Conservation (phyloP, 176 grass and related monocot species). For the Triticum aestivum region IWGSC_CS_RefSeq_v2.1 NC_057803.1:714945890-714946389, state of each 20-base stretch:
- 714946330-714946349: conserved; percentile 9
- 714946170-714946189: no score
- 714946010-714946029: conserved; percentile 25
- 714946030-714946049: conserved; percentile 43
- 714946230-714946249: conserved; percentile 48
- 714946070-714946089: neutral
- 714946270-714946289: conserved; percentile 17
- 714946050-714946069: conserved; percentile 44
- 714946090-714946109: neutral
- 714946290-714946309: conserved; percentile 36
- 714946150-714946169: no score
- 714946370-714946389: neutral
- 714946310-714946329: conserved; percentile 42
- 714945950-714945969: conserved; percentile 54
- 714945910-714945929: neutral
- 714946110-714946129: conserved; percentile 49
- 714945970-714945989: conserved; percentile 61
- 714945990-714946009: conserved; percentile 18
- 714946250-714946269: conserved; percentile 32
- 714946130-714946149: neutral
- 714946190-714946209: no score
- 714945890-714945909: neutral
- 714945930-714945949: conserved; percentile 50
- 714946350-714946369: no score
- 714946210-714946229: conserved; percentile 5